Conservation (phyloP, 768 basidiomycete genomes). For the Clathrus columnatus region DNA sequence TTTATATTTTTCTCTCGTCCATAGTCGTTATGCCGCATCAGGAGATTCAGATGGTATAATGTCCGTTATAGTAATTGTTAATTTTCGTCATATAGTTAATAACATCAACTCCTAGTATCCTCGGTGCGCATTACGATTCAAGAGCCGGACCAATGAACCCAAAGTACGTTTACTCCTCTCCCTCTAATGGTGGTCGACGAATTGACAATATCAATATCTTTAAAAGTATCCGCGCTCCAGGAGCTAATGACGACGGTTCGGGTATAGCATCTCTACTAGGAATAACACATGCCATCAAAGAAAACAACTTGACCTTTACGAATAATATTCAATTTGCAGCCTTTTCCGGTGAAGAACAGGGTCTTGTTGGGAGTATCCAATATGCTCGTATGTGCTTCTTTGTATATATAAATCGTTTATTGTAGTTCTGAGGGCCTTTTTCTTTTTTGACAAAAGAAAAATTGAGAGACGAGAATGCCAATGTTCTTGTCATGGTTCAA, state of each 20-base stretch:
- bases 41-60: not conserved
- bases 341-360: constrained; percentile 92
- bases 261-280: constrained; percentile 64
- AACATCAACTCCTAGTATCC: constrained; percentile 53
- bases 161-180: constrained; percentile 60
- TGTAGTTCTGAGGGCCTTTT: not conserved
- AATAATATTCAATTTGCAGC: constrained; percentile 72
- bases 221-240: constrained; percentile 20
- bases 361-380: constrained; percentile 64
- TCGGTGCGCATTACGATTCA: constrained; percentile 87
- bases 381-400: constrained; percentile 60
- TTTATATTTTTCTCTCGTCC: not conserved
- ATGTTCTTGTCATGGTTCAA: constrained; percentile 78
- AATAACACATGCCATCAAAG: constrained; percentile 67
- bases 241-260: constrained; percentile 56
- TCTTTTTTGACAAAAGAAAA: too few species aligned
- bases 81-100: constrained; percentile 20
- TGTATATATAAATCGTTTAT: not conserved
- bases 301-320: constrained; percentile 58
- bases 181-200: not conserved
- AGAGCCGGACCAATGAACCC: constrained; percentile 49
- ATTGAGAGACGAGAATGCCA: constrained; percentile 47
- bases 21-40: not conserved
- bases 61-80: not conserved
- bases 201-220: not conserved